A percentile compares a stretch with the other conserved stretches of the same genome.
phyloP scores from a whole-genome alignment of 106 monocot species.

The Vanilla planifolia region DNA sequence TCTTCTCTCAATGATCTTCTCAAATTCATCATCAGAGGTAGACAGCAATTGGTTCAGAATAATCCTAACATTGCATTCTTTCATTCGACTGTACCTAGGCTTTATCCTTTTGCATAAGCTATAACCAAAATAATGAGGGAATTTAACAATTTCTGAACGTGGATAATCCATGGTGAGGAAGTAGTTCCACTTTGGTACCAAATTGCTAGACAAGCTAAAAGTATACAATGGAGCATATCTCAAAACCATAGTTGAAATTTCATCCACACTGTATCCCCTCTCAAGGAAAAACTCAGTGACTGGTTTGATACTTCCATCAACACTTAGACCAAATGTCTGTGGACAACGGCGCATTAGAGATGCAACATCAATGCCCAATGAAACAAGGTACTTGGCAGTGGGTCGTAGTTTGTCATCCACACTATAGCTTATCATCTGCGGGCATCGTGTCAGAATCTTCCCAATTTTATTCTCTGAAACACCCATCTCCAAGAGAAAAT shows the following conservation, averaged over 20 bases:
- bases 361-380: conserved; percentile 60
- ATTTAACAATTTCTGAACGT: conserved; percentile 72
- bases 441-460: conserved; percentile 89
- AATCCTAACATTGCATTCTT: conserved; percentile 43
- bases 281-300: conserved; percentile 84
- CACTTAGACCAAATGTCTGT: conserved; percentile 85
- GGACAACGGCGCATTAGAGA: conserved; percentile 64
- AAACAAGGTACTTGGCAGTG: conserved; percentile 65
- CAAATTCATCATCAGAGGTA: conserved; percentile 44
- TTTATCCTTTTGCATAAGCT: conserved; percentile 74
- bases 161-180: conserved; percentile 78
- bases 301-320: conserved; percentile 76
- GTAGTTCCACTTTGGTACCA: conserved; percentile 90
- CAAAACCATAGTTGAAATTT: conserved; percentile 67
- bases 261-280: conserved; percentile 56
- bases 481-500: conserved; percentile 67
- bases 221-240: conserved; percentile 82
- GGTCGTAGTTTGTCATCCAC: conserved; percentile 77
- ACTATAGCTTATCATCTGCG: conserved; percentile 86
- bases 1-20: conserved; percentile 49
- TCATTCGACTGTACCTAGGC: conserved; percentile 50
- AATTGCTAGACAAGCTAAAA: conserved; percentile 67
- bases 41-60: conserved; percentile 79
- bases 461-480: conserved; percentile 69
- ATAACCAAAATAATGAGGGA: conserved; percentile 92